These are phyloP conservation scores for Penicillium paxilli DNA, from an alignment of 495 filamentous ascomycete genomes.

Conservation along the genomic window DNA sequence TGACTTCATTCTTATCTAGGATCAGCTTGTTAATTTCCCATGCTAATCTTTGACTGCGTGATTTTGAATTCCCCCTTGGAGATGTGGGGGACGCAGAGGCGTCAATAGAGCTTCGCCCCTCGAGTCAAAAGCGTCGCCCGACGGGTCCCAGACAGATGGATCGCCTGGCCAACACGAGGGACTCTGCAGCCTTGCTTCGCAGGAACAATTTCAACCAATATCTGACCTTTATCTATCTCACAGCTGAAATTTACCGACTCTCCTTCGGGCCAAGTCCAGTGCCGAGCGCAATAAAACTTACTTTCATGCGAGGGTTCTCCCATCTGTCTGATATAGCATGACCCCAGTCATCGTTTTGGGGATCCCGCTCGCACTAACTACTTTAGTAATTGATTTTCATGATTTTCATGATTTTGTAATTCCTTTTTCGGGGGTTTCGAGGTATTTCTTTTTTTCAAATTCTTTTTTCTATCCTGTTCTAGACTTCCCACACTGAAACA, in stretches of 20 bases:
- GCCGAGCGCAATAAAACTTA: constrained; percentile 11
- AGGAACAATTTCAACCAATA: constrained; percentile 13
- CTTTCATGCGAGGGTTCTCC: constrained; percentile 19
- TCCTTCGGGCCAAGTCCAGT: neutral
- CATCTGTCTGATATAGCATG: constrained; percentile 12
- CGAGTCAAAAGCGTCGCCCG: constrained; percentile 4
- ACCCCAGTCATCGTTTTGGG: constrained; percentile 1
- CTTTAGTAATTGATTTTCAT: neutral
- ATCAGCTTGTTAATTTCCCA: neutral
- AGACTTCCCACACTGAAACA: constrained; percentile 5
- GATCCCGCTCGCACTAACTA: constrained; percentile 1
- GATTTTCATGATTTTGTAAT: neutral
- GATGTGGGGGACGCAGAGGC: constrained; percentile 26
- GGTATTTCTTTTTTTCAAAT: neutral
- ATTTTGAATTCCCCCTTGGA: constrained; percentile 20
- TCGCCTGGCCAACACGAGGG: constrained; percentile 23
- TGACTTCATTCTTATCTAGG: neutral
- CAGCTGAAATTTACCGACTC: constrained; percentile 4
- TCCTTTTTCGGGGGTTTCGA: constrained; percentile 1
- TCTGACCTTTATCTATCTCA: neutral
- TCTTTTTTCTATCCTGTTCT: neutral
- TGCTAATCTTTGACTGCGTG: neutral
- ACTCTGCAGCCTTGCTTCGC: constrained; percentile 14
- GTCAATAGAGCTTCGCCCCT: constrained; percentile 23
- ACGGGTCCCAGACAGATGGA: constrained; percentile 1